Conservation (phyloP, 83 land plant genomes). For the Picea abies region DNA sequence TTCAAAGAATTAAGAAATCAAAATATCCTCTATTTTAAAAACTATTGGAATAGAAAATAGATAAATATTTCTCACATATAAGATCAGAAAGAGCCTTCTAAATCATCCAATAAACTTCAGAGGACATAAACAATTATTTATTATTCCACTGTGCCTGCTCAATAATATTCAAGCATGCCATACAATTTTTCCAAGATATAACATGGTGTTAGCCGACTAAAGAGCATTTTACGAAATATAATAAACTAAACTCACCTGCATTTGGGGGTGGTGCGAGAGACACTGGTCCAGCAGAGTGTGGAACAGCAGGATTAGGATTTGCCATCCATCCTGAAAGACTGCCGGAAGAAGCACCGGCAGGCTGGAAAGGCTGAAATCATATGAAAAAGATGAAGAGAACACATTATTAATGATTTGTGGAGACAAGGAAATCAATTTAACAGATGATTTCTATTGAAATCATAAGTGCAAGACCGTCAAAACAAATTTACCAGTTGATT, state of each 20-base stretch:
- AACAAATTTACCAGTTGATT: slow-evolving; percentile 24
- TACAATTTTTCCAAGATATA: not conserved
- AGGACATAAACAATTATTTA: not conserved
- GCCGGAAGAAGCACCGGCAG: slow-evolving; percentile 66
- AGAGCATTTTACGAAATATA: not conserved
- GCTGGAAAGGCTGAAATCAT: slow-evolving; percentile 79
- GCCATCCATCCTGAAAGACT: slow-evolving; percentile 91
- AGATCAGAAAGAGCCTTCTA: not conserved
- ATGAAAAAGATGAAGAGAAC: not conserved
- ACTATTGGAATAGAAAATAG: not conserved
- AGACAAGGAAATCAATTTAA: not conserved
- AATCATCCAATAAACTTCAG: not conserved
- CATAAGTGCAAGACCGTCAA: not conserved
- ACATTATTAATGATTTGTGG: not conserved
- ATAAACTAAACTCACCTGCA: slow-evolving; percentile 42
- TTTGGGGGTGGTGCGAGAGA: slow-evolving; percentile 58
- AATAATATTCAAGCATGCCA: not conserved
- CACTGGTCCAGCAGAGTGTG: slow-evolving; percentile 64
- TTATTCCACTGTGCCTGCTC: not conserved
- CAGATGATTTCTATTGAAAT: not conserved
- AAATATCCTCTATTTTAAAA: not conserved
- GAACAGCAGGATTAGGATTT: slow-evolving; percentile 58
- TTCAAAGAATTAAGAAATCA: not conserved
- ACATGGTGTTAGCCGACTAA: not conserved
- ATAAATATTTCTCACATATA: not conserved